Base-by-base conservation (phyloP, 192 early-diverging fungal genomes). In the Thamnidium elegans region DNA sequence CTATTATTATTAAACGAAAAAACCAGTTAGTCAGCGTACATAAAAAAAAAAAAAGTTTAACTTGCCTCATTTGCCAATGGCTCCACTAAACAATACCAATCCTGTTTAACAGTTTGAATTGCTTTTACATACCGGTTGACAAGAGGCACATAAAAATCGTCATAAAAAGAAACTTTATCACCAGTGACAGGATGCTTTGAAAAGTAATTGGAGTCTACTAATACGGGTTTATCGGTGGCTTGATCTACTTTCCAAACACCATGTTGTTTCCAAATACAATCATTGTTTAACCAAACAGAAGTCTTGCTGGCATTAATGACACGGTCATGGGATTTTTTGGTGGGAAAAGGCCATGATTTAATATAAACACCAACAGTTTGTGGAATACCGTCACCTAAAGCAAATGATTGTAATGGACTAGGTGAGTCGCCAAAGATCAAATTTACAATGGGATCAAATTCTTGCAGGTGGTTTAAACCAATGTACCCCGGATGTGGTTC, bases 51-150 rank as follows among this genome's bases (percentile, higher is more conserved):
- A 26, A 3, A 26, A 26, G 26, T 26, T 30, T 7, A 11, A 20
- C 50, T 45, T 69, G 76, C 79, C 70, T 93, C 89, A 52, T 92
- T 93, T n/a, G 91, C 88, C 9, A 92, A 71, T 2, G 92, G 92
- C 60, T 91, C 92, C 1, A 93, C 84, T 72, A 92, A 90, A 45
- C 92, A 69, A 47, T 86, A 74, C 31, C 71, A 71, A 21, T 80
- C 78, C 3, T 71, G 63, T 30, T 79, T 71, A 3, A 76, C 86
- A 55, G 63, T 72, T 20, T 86, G 79, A 46, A 94, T 84, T 2
- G 85, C 86, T 20, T 71, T 62, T 0, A 79, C 82, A 74, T 87
- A 93, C 26, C 73, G 65, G 31, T 81, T 82, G 11, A 94, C 71
- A 54, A 94, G 84, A 13, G 91, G 91, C 32, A 88, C 58, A 64